phyloP scores from a whole-genome alignment of 177 flowering plant genomes.

The Vitis hybrid region DNA sequence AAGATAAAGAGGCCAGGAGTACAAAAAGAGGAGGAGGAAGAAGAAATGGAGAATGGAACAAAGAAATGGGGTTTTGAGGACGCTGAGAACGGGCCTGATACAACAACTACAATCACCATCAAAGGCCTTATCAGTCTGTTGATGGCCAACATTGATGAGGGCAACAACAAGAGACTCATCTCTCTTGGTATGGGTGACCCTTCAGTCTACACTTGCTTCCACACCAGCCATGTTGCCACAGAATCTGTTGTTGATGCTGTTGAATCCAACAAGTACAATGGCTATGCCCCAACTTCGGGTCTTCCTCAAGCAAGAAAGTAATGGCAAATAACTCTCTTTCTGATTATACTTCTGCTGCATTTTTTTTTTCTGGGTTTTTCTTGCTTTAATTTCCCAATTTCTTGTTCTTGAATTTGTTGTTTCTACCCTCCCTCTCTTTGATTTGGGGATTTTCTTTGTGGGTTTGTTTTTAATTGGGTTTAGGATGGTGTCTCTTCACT shows the following conservation, averaged over 20 bases:
- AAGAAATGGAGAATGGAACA: conserved; percentile 21
- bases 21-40: background rate
- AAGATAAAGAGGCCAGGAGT: background rate
- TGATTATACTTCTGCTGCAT: background rate
- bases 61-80: conserved; percentile 2
- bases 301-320: conserved; percentile 53
- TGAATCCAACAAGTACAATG: conserved; percentile 55
- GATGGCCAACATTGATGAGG: conserved; percentile 37
- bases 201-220: conserved; percentile 53
- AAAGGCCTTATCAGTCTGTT: conserved; percentile 57
- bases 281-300: conserved; percentile 70
- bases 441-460: too few relatives aligned
- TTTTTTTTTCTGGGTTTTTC: background rate
- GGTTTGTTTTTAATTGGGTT: too few relatives aligned
- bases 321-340: conserved; percentile 3
- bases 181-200: conserved; percentile 79
- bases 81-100: too few relatives aligned
- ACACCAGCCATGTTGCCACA: conserved; percentile 35
- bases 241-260: conserved; percentile 48
- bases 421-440: too few relatives aligned
- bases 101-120: conserved; percentile 34
- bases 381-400: background rate
- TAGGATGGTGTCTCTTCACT: too few relatives aligned
- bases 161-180: conserved; percentile 33
- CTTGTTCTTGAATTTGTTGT: background rate